Evolutionary conservation across 257 asterid genomes (phyloP).

Genomic region (Datura wrightii): DNA sequence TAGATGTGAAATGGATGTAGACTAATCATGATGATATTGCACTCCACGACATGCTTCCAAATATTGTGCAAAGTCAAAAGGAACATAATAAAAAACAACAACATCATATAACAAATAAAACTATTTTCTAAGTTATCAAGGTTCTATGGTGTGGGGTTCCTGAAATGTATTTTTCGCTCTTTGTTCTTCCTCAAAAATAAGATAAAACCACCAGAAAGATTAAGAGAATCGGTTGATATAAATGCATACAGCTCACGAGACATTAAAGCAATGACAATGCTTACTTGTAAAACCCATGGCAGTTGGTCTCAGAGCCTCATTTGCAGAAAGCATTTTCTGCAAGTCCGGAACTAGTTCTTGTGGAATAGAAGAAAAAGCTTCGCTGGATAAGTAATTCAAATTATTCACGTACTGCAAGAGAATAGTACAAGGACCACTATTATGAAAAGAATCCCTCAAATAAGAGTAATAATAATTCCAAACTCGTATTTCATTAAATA

Average conservation of each 20-base stretch:
- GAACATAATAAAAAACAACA: not conserved
- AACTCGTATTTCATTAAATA: not conserved
- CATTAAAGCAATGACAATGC: not conserved
- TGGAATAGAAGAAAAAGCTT: conserved; percentile 76
- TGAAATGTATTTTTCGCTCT: not conserved
- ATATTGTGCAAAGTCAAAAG: not conserved
- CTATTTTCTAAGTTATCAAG: conserved; percentile 6
- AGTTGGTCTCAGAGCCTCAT: conserved; percentile 78
- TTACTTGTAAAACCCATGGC: conserved; percentile 91
- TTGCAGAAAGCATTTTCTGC: conserved; percentile 83
- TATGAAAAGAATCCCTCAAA: conserved; percentile 35
- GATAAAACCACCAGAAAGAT: not conserved
- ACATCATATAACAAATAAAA: not conserved
- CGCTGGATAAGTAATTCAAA: conserved; percentile 85
- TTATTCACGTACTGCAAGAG: conserved; percentile 88
- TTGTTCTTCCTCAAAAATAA: not conserved
- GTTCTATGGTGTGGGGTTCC: conserved; percentile 14
- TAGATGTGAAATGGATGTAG: conserved; percentile 25
- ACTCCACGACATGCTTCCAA: conserved; percentile 20
- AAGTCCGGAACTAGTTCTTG: conserved; percentile 79
- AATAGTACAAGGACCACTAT: conserved; percentile 40
- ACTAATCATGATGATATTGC: conserved; percentile 10
- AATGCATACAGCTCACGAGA: not conserved
- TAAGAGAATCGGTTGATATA: not conserved
- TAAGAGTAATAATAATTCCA: conserved; percentile 23